Percentiles rank a stretch among this genome's conserved stretches.
These are phyloP conservation scores for Ramalina intermedia DNA, from an alignment of 495 filamentous ascomycete genomes.

Conservation along the genomic window DNA sequence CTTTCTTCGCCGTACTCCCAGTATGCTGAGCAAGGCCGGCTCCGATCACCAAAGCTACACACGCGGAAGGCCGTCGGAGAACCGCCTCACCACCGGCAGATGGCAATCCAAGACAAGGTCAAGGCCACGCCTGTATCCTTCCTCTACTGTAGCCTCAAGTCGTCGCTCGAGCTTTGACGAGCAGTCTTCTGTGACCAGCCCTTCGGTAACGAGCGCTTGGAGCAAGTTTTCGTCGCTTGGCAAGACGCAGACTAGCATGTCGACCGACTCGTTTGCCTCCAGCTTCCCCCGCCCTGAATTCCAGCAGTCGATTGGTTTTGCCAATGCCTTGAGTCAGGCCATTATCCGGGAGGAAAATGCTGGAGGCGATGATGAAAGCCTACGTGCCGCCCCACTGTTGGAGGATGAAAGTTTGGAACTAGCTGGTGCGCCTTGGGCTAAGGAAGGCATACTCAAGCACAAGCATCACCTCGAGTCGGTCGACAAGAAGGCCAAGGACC, in stretches of 20 bases:
- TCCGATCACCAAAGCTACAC: constrained; percentile 49
- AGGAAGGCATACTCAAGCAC: constrained; percentile 89
- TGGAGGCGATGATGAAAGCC: constrained; percentile 26
- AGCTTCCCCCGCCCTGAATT: constrained; percentile 71
- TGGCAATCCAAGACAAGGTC: constrained; percentile 82
- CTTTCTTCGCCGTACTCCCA: constrained; percentile 72
- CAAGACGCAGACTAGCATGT: constrained; percentile 79
- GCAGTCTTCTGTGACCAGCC: constrained; percentile 79
- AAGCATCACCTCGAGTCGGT: constrained; percentile 87
- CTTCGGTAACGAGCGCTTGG: constrained; percentile 79
- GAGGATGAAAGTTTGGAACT: constrained; percentile 88
- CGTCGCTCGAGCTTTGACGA: constrained; percentile 80
- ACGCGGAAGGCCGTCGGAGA: constrained; percentile 56
- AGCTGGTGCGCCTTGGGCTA: constrained; percentile 88
- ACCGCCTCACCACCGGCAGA: constrained; percentile 47
- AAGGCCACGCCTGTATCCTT: constrained; percentile 60
- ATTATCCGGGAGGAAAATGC: constrained; percentile 85
- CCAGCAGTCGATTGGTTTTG: constrained; percentile 93
- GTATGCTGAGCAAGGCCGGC: constrained; percentile 81
- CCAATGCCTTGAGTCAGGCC: constrained; percentile 89
- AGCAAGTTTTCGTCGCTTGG: constrained; percentile 76
- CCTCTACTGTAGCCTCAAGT: constrained; percentile 76
- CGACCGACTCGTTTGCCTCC: constrained; percentile 74
- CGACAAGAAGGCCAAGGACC: constrained; percentile 82
- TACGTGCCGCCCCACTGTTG: constrained; percentile 49